These are phyloP conservation scores for Groenewaldozyma salmanticensis DNA, from an alignment of 805 yeast genomes.

Conservation along the genomic window DNA sequence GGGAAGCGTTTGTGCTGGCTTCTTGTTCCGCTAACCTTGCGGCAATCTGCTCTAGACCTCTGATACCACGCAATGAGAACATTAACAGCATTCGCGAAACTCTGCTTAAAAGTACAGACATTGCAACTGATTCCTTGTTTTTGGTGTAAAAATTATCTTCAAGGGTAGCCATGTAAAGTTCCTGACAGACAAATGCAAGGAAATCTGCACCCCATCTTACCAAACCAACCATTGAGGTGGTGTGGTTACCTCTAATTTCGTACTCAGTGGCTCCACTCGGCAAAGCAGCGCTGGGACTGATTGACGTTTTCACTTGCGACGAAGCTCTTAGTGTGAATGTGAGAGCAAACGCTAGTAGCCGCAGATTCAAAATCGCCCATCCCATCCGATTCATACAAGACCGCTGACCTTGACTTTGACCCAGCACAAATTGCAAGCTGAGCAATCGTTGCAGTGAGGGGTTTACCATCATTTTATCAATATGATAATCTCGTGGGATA, in stretches of 20 bases:
- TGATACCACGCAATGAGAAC: conserved; percentile 29
- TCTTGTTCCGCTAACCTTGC: conserved; percentile 15
- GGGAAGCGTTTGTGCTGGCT: conserved; percentile 10
- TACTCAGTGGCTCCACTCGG: conserved; percentile 31
- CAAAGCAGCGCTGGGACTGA: conserved; percentile 24
- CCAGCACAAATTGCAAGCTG: conserved; percentile 59
- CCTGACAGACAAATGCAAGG: conserved; percentile 63
- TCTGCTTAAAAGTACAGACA: conserved; percentile 27
- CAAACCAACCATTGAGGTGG: conserved; percentile 46
- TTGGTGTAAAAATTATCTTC: conserved; percentile 9
- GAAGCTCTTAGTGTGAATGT: conserved; percentile 50
- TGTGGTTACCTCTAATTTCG: conserved; percentile 21
- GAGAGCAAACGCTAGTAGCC: conserved; percentile 63
- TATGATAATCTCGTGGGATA: conserved; percentile 54
- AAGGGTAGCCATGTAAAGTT: conserved; percentile 30
- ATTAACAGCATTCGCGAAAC: conserved; percentile 29
- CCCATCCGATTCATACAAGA: conserved; percentile 41
- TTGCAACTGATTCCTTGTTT: conserved; percentile 17
- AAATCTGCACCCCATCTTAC: conserved; percentile 82
- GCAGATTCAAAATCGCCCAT: conserved; percentile 54
- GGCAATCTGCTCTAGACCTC: conserved; percentile 27
- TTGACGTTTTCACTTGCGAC: conserved; percentile 39
- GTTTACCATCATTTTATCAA: conserved; percentile 63
- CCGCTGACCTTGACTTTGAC: conserved; percentile 42
- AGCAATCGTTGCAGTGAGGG: conserved; percentile 70